Conservation (phyloP, 2,329 filamentous ascomycete genomes). For the Penicillium sp. region DNA sequence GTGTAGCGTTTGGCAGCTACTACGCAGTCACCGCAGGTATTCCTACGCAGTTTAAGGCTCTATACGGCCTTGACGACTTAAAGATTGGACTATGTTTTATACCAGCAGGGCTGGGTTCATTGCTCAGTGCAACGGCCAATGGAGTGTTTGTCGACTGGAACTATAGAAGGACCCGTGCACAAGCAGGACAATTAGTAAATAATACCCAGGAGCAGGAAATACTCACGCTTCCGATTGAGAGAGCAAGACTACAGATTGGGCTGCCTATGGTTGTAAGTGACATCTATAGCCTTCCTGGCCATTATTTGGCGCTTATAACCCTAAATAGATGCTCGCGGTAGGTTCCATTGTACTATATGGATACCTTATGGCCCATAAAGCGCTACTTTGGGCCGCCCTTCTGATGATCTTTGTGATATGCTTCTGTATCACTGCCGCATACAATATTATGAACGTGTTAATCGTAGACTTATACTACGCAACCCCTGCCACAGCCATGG, state of each 20-base stretch:
- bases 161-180: constrained; percentile 55
- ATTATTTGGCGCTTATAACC: neutral
- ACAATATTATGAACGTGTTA: constrained; percentile 44
- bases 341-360: constrained; percentile 12
- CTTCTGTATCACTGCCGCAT: constrained; percentile 38
- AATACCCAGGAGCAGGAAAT: constrained; percentile 55
- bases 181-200: constrained; percentile 56
- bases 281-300: neutral
- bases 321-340: constrained; percentile 14
- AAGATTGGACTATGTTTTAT: constrained; percentile 39
- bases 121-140: constrained; percentile 24
- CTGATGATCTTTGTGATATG: constrained; percentile 33
- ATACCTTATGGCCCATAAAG: constrained; percentile 1
- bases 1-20: constrained; percentile 44
- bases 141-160: constrained; percentile 59
- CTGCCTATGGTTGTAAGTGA: constrained; percentile 23
- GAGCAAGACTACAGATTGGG: constrained; percentile 31
- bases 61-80: constrained; percentile 44
- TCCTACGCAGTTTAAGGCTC: constrained; percentile 41
- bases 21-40: constrained; percentile 43
- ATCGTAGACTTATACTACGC: constrained; percentile 42
- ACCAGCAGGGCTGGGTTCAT: constrained; percentile 25
- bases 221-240: constrained; percentile 47
- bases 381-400: constrained; percentile 26
- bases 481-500: constrained; percentile 31